Percentiles rank a stretch among this genome's conserved stretches.
Conservation (phyloP, 2,329 filamentous ascomycete genomes). For the Corinectria fuckeliana region DNA sequence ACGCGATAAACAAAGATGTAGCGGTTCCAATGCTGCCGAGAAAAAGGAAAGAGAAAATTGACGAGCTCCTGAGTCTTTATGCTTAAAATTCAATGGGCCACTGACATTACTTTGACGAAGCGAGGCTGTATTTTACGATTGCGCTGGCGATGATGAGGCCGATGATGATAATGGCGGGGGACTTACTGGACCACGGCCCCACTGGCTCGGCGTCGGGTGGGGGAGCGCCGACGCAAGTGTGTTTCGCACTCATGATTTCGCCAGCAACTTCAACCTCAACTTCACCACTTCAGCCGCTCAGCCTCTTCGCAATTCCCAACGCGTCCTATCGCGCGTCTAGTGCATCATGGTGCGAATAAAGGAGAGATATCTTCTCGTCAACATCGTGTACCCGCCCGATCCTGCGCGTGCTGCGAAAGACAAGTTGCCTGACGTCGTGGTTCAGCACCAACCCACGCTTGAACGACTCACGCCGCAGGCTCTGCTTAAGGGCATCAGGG, state of each 20-base stretch:
- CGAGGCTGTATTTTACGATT: neutral
- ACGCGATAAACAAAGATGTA: neutral
- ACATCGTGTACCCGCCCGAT: slow-evolving; percentile 83
- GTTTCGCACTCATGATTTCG: slow-evolving; percentile 11
- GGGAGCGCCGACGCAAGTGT: slow-evolving; percentile 22
- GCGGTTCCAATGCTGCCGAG: neutral
- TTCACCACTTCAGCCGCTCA: slow-evolving; percentile 16
- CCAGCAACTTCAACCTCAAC: neutral
- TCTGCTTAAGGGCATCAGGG: slow-evolving; percentile 73
- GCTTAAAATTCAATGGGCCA: neutral
- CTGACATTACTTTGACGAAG: slow-evolving; percentile 5
- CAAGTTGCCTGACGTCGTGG: slow-evolving; percentile 65
- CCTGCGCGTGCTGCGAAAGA: slow-evolving; percentile 42
- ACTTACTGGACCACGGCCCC: slow-evolving; percentile 26
- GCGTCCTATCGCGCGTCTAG: neutral
- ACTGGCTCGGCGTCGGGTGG: slow-evolving; percentile 31
- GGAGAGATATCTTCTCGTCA: slow-evolving; percentile 92
- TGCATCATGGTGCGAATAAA: slow-evolving; percentile 88
- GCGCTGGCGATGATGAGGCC: neutral
- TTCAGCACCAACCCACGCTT: slow-evolving; percentile 80
- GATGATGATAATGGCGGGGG: slow-evolving; percentile 28
- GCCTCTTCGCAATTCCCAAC: neutral
- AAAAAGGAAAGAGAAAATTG: too few relatives aligned
- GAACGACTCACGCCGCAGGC: slow-evolving; percentile 70
- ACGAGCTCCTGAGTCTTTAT: neutral